phyloP scores from a whole-genome alignment of 371 early-diverging fungal genomes.

The Mucor irregularis region DNA sequence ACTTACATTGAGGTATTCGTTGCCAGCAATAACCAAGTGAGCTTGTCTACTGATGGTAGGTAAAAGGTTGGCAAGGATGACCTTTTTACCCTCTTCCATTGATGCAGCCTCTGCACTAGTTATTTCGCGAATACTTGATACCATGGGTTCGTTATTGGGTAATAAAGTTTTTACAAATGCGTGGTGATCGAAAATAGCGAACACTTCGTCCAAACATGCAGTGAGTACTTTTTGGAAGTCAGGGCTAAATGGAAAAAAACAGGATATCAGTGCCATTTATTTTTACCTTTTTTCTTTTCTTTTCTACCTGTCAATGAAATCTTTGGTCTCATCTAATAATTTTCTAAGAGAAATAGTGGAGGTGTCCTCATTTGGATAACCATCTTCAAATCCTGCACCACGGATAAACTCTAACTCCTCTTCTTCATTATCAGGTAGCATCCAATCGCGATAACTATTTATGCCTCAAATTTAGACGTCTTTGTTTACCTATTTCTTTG shows the following conservation, averaged over 20 bases:
- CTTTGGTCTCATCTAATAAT: conserved; percentile 80
- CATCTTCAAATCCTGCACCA: conserved; percentile 52
- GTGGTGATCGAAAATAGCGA: conserved; percentile 52
- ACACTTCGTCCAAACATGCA: conserved; percentile 61
- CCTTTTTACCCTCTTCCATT: conserved; percentile 33
- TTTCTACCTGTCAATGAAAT: conserved; percentile 73
- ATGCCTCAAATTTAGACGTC: not conserved
- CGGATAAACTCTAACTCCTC: conserved; percentile 63
- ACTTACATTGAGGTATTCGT: conserved; percentile 77
- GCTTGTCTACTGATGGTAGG: conserved; percentile 78
- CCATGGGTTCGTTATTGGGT: conserved; percentile 22
- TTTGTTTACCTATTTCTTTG: not conserved
- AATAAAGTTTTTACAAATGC: conserved; percentile 35
- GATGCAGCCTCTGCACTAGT: conserved; percentile 16
- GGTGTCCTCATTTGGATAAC: conserved; percentile 14
- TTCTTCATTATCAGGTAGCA: conserved; percentile 70
- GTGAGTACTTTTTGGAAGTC: conserved; percentile 59
- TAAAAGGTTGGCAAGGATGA: conserved; percentile 76
- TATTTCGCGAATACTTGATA: conserved; percentile 30
- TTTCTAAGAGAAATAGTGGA: conserved; percentile 48
- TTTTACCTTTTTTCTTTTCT: not conserved
- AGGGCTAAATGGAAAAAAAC: too few relatives aligned
- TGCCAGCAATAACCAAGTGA: conserved; percentile 81
- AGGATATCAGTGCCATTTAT: too few relatives aligned
- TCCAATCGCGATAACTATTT: conserved; percentile 51